A percentile compares a stretch with the other conserved stretches of the same genome.
Conservation (phyloP, 2,329 filamentous ascomycete species). For the Fusarium redolens region DNA sequence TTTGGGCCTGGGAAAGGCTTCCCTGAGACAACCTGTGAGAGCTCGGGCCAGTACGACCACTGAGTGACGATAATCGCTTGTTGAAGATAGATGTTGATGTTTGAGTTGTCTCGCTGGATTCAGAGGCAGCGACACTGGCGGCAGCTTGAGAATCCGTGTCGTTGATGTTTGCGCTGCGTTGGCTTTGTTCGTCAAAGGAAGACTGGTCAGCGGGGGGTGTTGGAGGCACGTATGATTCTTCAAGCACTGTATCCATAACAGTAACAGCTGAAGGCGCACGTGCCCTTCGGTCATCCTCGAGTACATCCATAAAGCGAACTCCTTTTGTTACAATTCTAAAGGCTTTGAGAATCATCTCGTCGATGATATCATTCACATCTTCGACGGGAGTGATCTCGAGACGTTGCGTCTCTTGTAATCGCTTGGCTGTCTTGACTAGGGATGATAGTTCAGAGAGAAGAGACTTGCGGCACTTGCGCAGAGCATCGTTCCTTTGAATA, state of each 20-base stretch:
- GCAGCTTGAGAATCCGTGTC: slow-evolving; percentile 56
- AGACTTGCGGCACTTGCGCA: slow-evolving; percentile 86
- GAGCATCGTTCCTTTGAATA: slow-evolving; percentile 78
- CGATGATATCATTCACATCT: slow-evolving; percentile 79
- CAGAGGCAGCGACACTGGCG: slow-evolving; percentile 50
- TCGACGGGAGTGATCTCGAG: slow-evolving; percentile 60
- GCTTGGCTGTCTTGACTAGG: slow-evolving; percentile 89
- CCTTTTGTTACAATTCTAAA: slow-evolving; percentile 95
- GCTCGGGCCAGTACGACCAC: slow-evolving; percentile 47
- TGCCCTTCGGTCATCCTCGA: slow-evolving; percentile 72
- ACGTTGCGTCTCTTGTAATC: slow-evolving; percentile 79
- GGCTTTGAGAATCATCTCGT: slow-evolving; percentile 92
- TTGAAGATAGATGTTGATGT: slow-evolving; percentile 51
- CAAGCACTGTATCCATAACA: slow-evolving; percentile 69
- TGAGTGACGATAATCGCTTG: slow-evolving; percentile 61
- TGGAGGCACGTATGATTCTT: slow-evolving; percentile 69
- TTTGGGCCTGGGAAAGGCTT: slow-evolving; percentile 50
- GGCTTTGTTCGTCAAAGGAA: slow-evolving; percentile 57
- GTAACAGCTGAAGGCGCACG: slow-evolving; percentile 65
- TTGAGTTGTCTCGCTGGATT: slow-evolving; percentile 53
- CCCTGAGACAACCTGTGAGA: slow-evolving; percentile 53
- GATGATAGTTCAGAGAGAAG: slow-evolving; percentile 89
- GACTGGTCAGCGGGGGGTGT: slow-evolving; percentile 72
- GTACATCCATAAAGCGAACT: slow-evolving; percentile 88
- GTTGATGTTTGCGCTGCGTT: slow-evolving; percentile 49